phyloP scores from a whole-genome alignment of 805 yeast species.

The Ogataea chonburiensis region DNA sequence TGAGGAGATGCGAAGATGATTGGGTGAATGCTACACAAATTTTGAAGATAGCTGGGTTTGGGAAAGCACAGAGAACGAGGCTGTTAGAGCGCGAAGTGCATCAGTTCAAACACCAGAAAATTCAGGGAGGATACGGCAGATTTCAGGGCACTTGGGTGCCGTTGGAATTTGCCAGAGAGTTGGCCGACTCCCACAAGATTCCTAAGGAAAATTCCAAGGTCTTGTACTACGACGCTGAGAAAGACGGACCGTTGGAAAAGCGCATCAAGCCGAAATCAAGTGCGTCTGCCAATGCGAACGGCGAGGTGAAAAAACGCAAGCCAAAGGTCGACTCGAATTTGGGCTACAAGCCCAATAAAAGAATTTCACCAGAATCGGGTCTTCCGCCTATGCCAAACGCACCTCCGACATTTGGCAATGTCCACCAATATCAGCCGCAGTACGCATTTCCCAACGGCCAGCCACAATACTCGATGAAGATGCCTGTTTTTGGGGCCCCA shows the following conservation, averaged over 20 bases:
- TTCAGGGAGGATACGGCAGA: slow-evolving; percentile 83
- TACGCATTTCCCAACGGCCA: slow-evolving; percentile 21
- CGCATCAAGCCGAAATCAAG: slow-evolving; percentile 34
- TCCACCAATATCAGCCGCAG: slow-evolving; percentile 9
- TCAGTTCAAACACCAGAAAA: slow-evolving; percentile 63
- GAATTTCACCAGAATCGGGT: slow-evolving; percentile 5
- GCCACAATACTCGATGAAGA: slow-evolving; percentile 11
- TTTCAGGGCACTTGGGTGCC: slow-evolving; percentile 91
- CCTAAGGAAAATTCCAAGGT: slow-evolving; percentile 52
- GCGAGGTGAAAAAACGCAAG: slow-evolving; percentile 28
- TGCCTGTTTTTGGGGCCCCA: slow-evolving; percentile 9
- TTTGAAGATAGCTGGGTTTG: slow-evolving; percentile 71
- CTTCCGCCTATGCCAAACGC: slow-evolving; percentile 8
- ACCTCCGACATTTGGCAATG: slow-evolving; percentile 19
- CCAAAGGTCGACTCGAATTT: slow-evolving; percentile 34
- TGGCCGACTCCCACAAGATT: slow-evolving; percentile 53
- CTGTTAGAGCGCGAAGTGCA: slow-evolving; percentile 75
- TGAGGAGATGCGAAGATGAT: slow-evolving; percentile 87
- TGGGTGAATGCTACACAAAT: slow-evolving; percentile 93
- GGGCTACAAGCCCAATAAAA: slow-evolving; percentile 15
- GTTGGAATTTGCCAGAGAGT: slow-evolving; percentile 56
- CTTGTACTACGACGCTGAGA: slow-evolving; percentile 51
- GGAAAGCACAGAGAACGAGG: slow-evolving; percentile 76
- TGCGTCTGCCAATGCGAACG: neutral
- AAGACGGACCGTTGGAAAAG: slow-evolving; percentile 43